phyloP scores from a whole-genome alignment of 73 alveolate genomes.

The Paramecium biaurelia region DNA sequence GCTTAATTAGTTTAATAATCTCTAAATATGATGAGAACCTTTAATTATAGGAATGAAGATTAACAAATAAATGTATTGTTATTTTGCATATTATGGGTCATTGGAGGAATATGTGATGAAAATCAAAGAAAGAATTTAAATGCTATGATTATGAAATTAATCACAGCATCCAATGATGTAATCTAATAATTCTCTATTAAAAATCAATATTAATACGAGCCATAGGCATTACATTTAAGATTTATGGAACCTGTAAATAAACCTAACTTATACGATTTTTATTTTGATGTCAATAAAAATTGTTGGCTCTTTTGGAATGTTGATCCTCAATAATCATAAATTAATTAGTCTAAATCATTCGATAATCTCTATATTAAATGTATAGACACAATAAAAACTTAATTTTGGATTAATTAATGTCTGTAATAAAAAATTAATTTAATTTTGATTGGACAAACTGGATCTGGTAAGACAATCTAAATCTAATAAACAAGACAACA shows the following conservation, averaged over 20 bases:
- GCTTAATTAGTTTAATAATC: background rate
- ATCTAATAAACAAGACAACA: slow-evolving; percentile 81
- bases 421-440: slow-evolving; percentile 89
- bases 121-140: slow-evolving; percentile 86
- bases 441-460: slow-evolving; percentile 98
- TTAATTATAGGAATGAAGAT: slow-evolving; percentile 87
- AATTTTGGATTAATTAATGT: slow-evolving; percentile 85
- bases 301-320: slow-evolving; percentile 78
- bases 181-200: background rate
- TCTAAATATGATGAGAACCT: slow-evolving; percentile 20
- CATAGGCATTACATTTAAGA: slow-evolving; percentile 73
- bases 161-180: slow-evolving; percentile 39
- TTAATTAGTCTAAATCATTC: slow-evolving; percentile 85
- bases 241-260: slow-evolving; percentile 44
- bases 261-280: slow-evolving; percentile 70
- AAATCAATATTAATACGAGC: slow-evolving; percentile 27
- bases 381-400: slow-evolving; percentile 94
- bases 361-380: slow-evolving; percentile 96
- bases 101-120: slow-evolving; percentile 97
- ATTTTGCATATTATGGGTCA: slow-evolving; percentile 93
- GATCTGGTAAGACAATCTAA: slow-evolving; percentile 98
- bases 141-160: slow-evolving; percentile 75
- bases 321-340: slow-evolving; percentile 62
- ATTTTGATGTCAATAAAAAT: slow-evolving; percentile 75
- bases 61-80: slow-evolving; percentile 80